Percentiles rank a stretch among this genome's conserved stretches.
Evolutionary conservation across 179 eudicot species (phyloP).

Genomic region (Heliamphora pulchella): DNA sequence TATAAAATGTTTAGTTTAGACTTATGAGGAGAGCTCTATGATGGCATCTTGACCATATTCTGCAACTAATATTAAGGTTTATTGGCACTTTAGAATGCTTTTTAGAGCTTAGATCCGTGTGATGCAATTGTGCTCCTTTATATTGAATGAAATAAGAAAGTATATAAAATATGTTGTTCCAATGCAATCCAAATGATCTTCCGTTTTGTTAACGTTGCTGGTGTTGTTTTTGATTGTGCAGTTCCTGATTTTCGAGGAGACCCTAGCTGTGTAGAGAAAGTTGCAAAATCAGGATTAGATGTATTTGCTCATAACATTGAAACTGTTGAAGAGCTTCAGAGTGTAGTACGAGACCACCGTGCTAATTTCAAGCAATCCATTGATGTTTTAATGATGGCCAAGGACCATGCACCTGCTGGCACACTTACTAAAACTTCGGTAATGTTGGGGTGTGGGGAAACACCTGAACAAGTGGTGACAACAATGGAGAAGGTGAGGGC

Average conservation of each 20-base stretch:
- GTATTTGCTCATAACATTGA: slow-evolving; percentile 95
- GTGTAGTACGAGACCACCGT: slow-evolving; percentile 79
- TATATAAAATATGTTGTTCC: not conserved
- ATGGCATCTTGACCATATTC: slow-evolving; percentile 3
- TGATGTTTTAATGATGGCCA: slow-evolving; percentile 75
- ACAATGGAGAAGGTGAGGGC: slow-evolving; percentile 98
- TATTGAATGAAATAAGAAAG: not conserved
- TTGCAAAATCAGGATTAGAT: slow-evolving; percentile 80
- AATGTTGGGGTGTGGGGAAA: slow-evolving; percentile 97
- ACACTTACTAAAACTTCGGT: slow-evolving; percentile 94
- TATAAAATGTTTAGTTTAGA: not conserved
- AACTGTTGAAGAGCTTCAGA: slow-evolving; percentile 94
- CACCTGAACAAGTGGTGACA: slow-evolving; percentile 85
- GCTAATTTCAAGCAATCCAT: slow-evolving; percentile 91
- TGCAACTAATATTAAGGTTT: not conserved
- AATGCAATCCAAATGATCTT: not conserved
- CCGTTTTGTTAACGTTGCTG: slow-evolving; percentile 6
- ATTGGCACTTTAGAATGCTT: not conserved
- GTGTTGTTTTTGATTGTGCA: slow-evolving; percentile 25
- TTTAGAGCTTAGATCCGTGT: slow-evolving; percentile 3
- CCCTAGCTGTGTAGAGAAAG: slow-evolving; percentile 70
- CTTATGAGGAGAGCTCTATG: not conserved
- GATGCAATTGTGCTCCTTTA: not conserved
- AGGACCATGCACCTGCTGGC: slow-evolving; percentile 77
- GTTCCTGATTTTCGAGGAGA: slow-evolving; percentile 98